Base-by-base conservation (phyloP, 495 filamentous ascomycete genomes). In the Penicillium mononematosum region DNA sequence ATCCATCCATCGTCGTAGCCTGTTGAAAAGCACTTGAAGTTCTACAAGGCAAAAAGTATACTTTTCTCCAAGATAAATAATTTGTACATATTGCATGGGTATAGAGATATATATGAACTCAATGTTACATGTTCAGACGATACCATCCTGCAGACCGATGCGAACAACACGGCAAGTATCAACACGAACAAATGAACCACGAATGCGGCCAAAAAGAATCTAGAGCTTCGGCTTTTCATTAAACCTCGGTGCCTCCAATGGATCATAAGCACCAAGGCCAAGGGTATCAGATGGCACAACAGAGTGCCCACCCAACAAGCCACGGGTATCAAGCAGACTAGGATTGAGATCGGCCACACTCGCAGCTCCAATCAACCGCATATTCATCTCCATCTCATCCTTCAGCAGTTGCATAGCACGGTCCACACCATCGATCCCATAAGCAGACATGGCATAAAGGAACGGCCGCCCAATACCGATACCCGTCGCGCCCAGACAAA, bases 351-450 rank as follows among this genome's bases (percentile, higher is more conserved):
- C 86, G 36, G 82, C 86, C 22, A 98, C 69, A 39, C 66, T 84
- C 1, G 78, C 80, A 29, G 84, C 88, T 14, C 94, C 94, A 62
- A 98, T 91, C 59, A 98, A 76, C 9, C 95, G 83, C 94, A 98
- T 98, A 64, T 90, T 90, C 93, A 98, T 96, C 79, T 93, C 92
- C 86, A 98, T 91, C 81, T 98, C 94, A 68, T 98, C 94, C 78
- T 90, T 95, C 57, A 98, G 83, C 60, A 98, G 78, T 75, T 93
- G 89, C 87, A 97, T 96, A 20, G 93, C 94, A 16, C 91, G 81
- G 60, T 94, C 86, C 25, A 97, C 93, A 57, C 94, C 94, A 3
- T 85, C 79, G 52, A 90, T 75, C 0, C 94, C 94, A 70, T 98
- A 98, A 12, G 92, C 83, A 44, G 85, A 89, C 94, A 98, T 98